These are phyloP conservation scores for Calendula officinalis DNA, from an alignment of 129 eudicot genomes.

Conservation along the genomic window DNA sequence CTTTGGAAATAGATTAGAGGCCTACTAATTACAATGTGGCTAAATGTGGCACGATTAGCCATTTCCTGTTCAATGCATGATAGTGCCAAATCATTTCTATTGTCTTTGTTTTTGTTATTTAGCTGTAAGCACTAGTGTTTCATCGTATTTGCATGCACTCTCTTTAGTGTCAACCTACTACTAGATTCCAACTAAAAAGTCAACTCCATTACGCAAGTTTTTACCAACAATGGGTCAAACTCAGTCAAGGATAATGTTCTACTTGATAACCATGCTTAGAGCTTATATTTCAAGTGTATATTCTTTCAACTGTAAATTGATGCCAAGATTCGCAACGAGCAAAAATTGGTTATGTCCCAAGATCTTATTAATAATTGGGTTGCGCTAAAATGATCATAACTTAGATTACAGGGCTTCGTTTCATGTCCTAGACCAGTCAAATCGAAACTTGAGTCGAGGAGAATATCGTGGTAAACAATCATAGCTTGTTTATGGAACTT, in stretches of 20 bases:
- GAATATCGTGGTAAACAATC: no score
- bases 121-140: slow-evolving; percentile 6
- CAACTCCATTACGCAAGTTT: slow-evolving; percentile 15
- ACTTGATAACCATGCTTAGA: slow-evolving; percentile 1
- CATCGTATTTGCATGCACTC: slow-evolving; percentile 8
- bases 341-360: no score
- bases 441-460: no score
- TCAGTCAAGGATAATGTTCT: background rate
- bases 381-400: no score
- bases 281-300: slow-evolving; percentile 19
- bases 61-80: slow-evolving; percentile 10
- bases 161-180: slow-evolving; percentile 19
- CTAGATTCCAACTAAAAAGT: slow-evolving; percentile 8
- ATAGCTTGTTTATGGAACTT: no score
- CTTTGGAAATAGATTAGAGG: background rate
- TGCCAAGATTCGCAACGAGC: no score
- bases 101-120: slow-evolving; percentile 8
- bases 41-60: slow-evolving; percentile 34
- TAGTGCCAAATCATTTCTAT: slow-evolving; percentile 18
- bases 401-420: no score
- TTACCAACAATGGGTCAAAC: slow-evolving; percentile 16
- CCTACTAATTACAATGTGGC: slow-evolving; percentile 15
- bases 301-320: no score
- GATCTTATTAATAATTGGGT: no score
- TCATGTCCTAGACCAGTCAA: no score